A percentile compares a stretch with the other conserved stretches of the same genome.
These are phyloP conservation scores for Cutaneotrichosporon dermatis DNA, from an alignment of 1,284 basidiomycete genomes.

Conservation along the genomic window DNA sequence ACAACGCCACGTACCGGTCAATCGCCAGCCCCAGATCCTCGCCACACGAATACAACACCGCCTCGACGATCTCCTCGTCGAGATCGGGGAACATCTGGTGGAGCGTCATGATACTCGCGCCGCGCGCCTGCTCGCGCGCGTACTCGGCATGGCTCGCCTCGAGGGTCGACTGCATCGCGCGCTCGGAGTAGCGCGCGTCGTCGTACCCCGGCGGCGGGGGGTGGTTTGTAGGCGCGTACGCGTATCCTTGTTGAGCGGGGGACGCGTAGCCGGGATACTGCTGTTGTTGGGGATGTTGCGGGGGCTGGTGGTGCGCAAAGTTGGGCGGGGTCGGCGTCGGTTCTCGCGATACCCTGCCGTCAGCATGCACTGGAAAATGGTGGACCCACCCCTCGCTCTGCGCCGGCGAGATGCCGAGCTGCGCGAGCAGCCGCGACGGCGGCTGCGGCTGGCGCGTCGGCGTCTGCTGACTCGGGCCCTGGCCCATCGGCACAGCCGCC, in stretches of 20 bases:
- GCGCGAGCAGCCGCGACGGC: constrained; percentile 16
- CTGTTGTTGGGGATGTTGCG: no score
- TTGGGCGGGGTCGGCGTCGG: constrained; percentile 6
- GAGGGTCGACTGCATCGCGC: constrained; percentile 28
- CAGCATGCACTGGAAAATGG: neutral
- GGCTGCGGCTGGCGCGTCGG: constrained; percentile 5
- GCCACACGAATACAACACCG: constrained; percentile 79
- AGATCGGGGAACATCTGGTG: constrained; percentile 78
- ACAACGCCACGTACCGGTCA: constrained; percentile 50
- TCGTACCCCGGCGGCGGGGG: neutral
- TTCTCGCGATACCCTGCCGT: constrained; percentile 7
- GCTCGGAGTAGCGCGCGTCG: neutral
- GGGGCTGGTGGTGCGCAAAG: no score
- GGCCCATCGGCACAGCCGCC: neutral
- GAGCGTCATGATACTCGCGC: constrained; percentile 58
- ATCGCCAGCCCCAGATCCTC: constrained; percentile 85
- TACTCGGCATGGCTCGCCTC: constrained; percentile 36
- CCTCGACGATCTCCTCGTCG: constrained; percentile 75
- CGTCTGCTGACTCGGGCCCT: neutral
- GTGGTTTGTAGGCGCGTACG: neutral
- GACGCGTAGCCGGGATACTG: neutral
- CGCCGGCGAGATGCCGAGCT: constrained; percentile 18
- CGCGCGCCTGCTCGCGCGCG: constrained; percentile 27
- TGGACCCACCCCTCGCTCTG: constrained; percentile 1
- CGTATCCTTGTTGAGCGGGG: neutral